Conservation (phyloP, 257 asterid species). For the Penstemon davidsonii region DNA sequence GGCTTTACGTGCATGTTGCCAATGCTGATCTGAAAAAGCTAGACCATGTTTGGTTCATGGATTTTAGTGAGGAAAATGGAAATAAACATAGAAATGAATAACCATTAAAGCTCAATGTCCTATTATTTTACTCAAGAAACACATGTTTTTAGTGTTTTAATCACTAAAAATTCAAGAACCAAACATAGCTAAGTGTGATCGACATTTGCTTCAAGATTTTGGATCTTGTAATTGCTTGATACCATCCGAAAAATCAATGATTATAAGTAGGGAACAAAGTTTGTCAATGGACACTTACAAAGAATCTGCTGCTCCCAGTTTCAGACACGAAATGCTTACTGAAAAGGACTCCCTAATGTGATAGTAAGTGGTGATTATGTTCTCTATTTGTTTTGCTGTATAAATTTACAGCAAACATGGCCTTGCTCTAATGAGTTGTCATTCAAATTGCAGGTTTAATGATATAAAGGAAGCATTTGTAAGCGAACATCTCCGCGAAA, state of each 20-base stretch:
- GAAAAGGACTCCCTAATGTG: background rate
- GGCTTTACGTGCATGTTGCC: background rate
- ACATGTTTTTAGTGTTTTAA: too few relatives aligned
- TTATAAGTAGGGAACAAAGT: background rate
- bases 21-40: slow-evolving; percentile 10
- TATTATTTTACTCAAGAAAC: too few relatives aligned
- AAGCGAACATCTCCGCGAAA: too few relatives aligned
- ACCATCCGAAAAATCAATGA: background rate
- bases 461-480: background rate
- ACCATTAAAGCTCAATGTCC: too few relatives aligned
- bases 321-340: background rate
- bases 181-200: background rate
- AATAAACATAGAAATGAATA: too few relatives aligned
- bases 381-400: background rate
- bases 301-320: background rate
- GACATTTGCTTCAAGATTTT: background rate
- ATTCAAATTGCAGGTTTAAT: slow-evolving; percentile 9
- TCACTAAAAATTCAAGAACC: too few relatives aligned
- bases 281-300: background rate
- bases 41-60: too few relatives aligned
- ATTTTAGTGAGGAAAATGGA: too few relatives aligned
- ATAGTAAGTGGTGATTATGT: slow-evolving; percentile 9
- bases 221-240: background rate
- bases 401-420: background rate
- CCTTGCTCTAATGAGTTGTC: background rate